A percentile compares a stretch with the other conserved stretches of the same genome.
phyloP scores from a whole-genome alignment of 345 rosid species.

The Leavenworthia alabamica region DNA sequence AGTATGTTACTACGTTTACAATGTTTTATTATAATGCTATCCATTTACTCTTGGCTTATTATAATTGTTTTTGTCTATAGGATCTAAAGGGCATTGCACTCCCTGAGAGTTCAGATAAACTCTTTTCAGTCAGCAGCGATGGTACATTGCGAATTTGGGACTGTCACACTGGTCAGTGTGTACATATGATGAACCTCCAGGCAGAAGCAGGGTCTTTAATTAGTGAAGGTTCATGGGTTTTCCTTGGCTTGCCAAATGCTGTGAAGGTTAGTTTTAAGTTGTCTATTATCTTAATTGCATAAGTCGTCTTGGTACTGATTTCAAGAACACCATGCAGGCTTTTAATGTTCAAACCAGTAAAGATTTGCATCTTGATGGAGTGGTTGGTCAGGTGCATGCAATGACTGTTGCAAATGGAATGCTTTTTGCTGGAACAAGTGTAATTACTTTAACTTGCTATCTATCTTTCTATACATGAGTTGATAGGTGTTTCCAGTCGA shows the following conservation, averaged over 20 bases:
- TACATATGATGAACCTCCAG: conserved; percentile 28
- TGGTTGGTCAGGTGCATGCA: conserved; percentile 43
- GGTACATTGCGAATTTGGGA: conserved; percentile 47
- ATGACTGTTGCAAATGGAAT: conserved; percentile 33
- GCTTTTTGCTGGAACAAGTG: conserved; percentile 62
- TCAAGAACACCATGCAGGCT: conserved; percentile 34
- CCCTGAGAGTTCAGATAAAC: conserved; percentile 49
- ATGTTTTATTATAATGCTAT: not conserved
- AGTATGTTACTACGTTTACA: not conserved
- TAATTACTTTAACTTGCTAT: conserved; percentile 9
- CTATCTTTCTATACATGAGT: not conserved
- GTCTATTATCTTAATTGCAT: not conserved
- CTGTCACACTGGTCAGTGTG: conserved; percentile 46
- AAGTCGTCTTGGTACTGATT: not conserved
- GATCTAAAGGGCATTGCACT: conserved; percentile 45
- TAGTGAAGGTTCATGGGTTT: conserved; percentile 58
- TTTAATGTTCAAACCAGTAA: conserved; percentile 37
- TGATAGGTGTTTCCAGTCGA: not conserved
- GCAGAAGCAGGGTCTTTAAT: conserved; percentile 45
- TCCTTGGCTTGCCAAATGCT: conserved; percentile 46
- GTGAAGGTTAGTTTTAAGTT: conserved; percentile 39
- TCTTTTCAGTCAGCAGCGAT: conserved; percentile 48
- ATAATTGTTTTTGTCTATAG: not conserved
- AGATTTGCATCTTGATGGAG: conserved; percentile 34
- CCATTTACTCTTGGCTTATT: not conserved